These are phyloP conservation scores for Stropharia rugosoannulata DNA, from an alignment of 768 basidiomycete species.

Conservation along the genomic window DNA sequence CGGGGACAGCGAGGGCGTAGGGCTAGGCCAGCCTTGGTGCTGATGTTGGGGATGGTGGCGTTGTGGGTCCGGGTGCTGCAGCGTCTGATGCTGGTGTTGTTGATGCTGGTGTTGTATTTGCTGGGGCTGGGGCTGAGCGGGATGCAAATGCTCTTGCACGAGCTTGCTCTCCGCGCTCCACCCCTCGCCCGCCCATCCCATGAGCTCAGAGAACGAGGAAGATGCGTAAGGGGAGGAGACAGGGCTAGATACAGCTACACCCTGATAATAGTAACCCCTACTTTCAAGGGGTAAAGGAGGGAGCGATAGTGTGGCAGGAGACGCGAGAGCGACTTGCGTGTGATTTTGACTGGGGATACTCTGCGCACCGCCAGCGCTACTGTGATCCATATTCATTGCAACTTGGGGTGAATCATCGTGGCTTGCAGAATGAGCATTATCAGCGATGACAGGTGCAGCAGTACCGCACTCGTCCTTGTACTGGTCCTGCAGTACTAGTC, in stretches of 20 bases:
- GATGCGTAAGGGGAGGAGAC: constrained; percentile 10
- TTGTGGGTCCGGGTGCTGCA: too few relatives aligned
- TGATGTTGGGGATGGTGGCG: too few relatives aligned
- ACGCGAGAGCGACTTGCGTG: constrained; percentile 1
- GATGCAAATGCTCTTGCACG: constrained; percentile 10
- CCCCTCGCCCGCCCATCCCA: constrained; percentile 37
- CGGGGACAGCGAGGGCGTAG: too few relatives aligned
- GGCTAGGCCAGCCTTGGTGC: too few relatives aligned
- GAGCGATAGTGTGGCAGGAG: constrained; percentile 18
- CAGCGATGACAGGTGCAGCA: too few relatives aligned
- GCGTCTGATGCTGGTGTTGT: too few relatives aligned
- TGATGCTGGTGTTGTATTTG: neutral
- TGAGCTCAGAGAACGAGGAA: constrained; percentile 33
- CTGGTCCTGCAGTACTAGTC: constrained; percentile 25
- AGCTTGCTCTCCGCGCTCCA: constrained; percentile 13
- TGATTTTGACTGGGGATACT: too few relatives aligned
- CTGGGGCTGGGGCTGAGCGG: constrained; percentile 1
- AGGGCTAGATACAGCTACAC: constrained; percentile 8
- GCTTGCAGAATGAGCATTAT: too few relatives aligned
- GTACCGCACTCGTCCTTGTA: constrained; percentile 22
- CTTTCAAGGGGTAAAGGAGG: constrained; percentile 10
- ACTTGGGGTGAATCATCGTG: too few relatives aligned
- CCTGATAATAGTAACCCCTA: constrained; percentile 16
- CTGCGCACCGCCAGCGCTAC: too few relatives aligned
- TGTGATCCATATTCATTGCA: too few relatives aligned